Conservation (phyloP, 1,284 basidiomycete genomes). For the Anthracocystis walkeri region DNA sequence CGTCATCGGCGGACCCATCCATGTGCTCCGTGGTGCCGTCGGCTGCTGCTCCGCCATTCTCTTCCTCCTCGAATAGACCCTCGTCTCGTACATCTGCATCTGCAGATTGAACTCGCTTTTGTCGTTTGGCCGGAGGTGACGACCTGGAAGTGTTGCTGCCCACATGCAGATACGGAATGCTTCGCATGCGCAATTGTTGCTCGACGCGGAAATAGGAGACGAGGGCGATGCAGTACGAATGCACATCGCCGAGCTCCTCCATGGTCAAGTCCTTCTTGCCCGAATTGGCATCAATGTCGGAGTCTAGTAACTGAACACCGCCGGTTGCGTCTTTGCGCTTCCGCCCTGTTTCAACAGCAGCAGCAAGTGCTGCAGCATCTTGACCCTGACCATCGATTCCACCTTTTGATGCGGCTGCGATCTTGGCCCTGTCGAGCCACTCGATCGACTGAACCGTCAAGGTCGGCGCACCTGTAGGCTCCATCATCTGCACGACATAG, state of each 20-base stretch:
- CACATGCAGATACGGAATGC: slow-evolving; percentile 82
- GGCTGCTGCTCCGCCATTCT: background rate
- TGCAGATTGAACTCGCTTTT: background rate
- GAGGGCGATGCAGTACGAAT: slow-evolving; percentile 76
- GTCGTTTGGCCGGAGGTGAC: slow-evolving; percentile 30
- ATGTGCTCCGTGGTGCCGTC: background rate
- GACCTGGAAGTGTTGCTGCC: slow-evolving; percentile 72
- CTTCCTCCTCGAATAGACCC: slow-evolving; percentile 34
- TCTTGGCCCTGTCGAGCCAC: slow-evolving; percentile 54
- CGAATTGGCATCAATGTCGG: slow-evolving; percentile 5
- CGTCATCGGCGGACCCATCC: slow-evolving; percentile 72
- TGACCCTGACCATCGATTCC: background rate
- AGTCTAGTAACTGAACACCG: background rate
- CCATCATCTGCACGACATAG: slow-evolving; percentile 45
- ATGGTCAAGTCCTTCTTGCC: slow-evolving; percentile 28
- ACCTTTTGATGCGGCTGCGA: slow-evolving; percentile 20
- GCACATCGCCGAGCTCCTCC: slow-evolving; percentile 52
- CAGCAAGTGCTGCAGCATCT: background rate
- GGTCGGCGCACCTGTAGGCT: slow-evolving; percentile 29
- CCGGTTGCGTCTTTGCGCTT: slow-evolving; percentile 23
- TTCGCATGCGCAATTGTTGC: slow-evolving; percentile 82
- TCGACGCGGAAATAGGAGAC: slow-evolving; percentile 90
- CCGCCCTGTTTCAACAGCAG: slow-evolving; percentile 18
- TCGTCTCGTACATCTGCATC: slow-evolving; percentile 24
- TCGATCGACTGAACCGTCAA: slow-evolving; percentile 54